Percentiles rank a stretch among this genome's conserved stretches.
Conservation (phyloP, 345 rosid genomes). For the Cardamine resedifolia region DNA sequence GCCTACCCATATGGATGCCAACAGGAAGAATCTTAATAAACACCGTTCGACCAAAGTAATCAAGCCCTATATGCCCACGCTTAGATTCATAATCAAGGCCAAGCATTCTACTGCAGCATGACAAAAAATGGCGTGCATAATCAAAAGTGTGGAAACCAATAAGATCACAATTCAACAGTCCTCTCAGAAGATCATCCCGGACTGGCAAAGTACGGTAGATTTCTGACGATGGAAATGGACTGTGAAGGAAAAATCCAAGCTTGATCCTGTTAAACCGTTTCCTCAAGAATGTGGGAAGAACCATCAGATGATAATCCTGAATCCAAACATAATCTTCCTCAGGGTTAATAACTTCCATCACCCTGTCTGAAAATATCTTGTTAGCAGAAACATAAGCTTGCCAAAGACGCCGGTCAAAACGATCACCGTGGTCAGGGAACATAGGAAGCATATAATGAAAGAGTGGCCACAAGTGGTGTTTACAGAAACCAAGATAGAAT, state of each 20-base stretch:
- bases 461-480: constrained; percentile 78
- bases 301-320: constrained; percentile 82
- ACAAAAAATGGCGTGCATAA: constrained; percentile 74
- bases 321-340: constrained; percentile 81
- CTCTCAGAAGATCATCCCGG: constrained; percentile 65
- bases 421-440: constrained; percentile 77
- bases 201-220: constrained; percentile 76
- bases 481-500: constrained; percentile 73
- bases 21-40: constrained; percentile 70
- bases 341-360: constrained; percentile 77
- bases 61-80: constrained; percentile 82
- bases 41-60: constrained; percentile 80
- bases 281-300: constrained; percentile 81
- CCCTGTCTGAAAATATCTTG: constrained; percentile 76
- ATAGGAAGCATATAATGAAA: constrained; percentile 86
- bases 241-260: constrained; percentile 82
- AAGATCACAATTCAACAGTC: constrained; percentile 72
- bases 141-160: constrained; percentile 86
- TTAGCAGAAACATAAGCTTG: constrained; percentile 79
- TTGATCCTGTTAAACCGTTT: constrained; percentile 63
- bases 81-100: constrained; percentile 85
- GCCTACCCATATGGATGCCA: constrained; percentile 74
- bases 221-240: constrained; percentile 82
- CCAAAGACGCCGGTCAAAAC: constrained; percentile 73
- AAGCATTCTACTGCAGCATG: constrained; percentile 85